Base-by-base conservation (phyloP, 108 stramenopile genomes). In the Fistulifera solaris region DNA sequence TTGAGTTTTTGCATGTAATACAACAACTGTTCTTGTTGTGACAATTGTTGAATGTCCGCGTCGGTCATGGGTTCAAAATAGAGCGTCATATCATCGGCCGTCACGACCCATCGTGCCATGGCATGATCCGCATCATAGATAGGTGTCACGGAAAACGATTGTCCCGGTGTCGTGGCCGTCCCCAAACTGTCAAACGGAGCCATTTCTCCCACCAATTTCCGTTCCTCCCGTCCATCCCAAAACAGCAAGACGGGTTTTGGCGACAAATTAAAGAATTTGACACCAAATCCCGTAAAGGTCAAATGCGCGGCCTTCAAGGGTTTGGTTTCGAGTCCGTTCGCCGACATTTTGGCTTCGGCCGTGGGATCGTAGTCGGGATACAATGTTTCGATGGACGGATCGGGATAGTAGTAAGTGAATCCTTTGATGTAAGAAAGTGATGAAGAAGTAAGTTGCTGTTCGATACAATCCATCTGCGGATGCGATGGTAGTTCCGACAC, bases 191-290 rank as follows among this genome's bases (percentile, higher is more conserved):
- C 84, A 69, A 92, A 79, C n/a, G 81, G 77, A 25, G 63, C 68
- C 43, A 92, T 75, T 48, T 78, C 78, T 8, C 76, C 83, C 0
- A 86, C 73, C 19, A 91, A 53, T 19, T 61, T 65, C 12, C 73
- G 61, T 27, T 81, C 81, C 14, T 68, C 76, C 25, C 71, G 66
- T 19, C 82, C 89, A 58, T 85, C 86, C 89, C 89, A 92, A 63
- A 67, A 78, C 5, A 92, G 61, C 15, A 81, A 65, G 15, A 87
- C 44, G 27, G 85, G 62, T 3, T 81, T 58, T 17, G 67, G 56
- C 1, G 75, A 73, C 17, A 87, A 67, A 48, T 92, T 92, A 60
- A 83, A 61, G 59, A 92, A 85, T 64, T 92, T 87, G 56, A 77
- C 70, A 35, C 81, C 85, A 73, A 81, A 92, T 11, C 89, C 89